phyloP scores from a whole-genome alignment of 2,329 filamentous ascomycete genomes.

The Arthrinium puccinioides region DNA sequence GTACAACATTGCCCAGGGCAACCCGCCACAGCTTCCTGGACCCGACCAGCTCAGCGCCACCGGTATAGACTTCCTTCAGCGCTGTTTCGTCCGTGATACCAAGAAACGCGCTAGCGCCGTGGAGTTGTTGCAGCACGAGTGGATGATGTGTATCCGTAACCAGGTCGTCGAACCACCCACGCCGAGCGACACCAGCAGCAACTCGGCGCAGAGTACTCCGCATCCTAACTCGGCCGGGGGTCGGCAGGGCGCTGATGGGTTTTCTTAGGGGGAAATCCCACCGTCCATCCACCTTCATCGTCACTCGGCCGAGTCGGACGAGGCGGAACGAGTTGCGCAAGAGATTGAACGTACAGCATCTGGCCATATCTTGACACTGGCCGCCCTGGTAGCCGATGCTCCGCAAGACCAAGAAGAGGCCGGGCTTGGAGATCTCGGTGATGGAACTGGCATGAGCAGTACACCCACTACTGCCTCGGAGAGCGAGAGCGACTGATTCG shows the following conservation, averaged over 20 bases:
- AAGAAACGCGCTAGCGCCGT: constrained; percentile 71
- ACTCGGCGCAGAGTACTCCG: constrained; percentile 29
- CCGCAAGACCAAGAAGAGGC: no score
- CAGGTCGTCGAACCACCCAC: constrained; percentile 59
- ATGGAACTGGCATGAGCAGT: no score
- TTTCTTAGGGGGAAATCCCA: constrained; percentile 22
- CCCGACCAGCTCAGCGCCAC: constrained; percentile 74
- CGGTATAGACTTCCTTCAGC: constrained; percentile 81
- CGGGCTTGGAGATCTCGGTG: no score
- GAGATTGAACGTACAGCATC: constrained; percentile 6
- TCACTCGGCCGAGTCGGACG: not conserved
- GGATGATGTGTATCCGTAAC: constrained; percentile 64
- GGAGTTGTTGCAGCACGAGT: constrained; percentile 89
- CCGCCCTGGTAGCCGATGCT: not conserved
- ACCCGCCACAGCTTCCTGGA: constrained; percentile 77
- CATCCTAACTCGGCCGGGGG: constrained; percentile 20
- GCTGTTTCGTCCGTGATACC: constrained; percentile 83
- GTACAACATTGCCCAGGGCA: constrained; percentile 99
- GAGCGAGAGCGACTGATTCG: no score
- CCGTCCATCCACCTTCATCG: not conserved
- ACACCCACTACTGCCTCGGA: no score
- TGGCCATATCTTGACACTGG: not conserved
- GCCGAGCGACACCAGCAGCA: constrained; percentile 48
- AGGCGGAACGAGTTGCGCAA: constrained; percentile 1
- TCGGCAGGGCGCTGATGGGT: constrained; percentile 22